Percentiles rank a stretch among this genome's conserved stretches.
phyloP scores from a whole-genome alignment of 2,329 filamentous ascomycete species.

The Penicillium paneum region DNA sequence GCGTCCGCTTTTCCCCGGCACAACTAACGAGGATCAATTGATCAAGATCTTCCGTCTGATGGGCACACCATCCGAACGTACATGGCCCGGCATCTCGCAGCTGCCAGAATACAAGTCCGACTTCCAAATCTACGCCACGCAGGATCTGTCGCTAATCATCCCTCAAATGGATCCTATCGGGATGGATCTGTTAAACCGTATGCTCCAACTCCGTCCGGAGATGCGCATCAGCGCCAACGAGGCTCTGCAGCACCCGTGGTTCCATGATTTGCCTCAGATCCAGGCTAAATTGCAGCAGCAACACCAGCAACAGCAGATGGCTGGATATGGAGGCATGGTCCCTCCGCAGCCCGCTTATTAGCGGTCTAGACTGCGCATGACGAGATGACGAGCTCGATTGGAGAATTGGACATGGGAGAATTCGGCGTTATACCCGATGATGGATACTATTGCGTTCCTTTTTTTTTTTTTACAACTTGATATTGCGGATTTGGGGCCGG shows the following conservation, averaged over 20 bases:
- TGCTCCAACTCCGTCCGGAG: slow-evolving; percentile 91
- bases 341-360: slow-evolving; percentile 38
- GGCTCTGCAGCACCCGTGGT: slow-evolving; percentile 89
- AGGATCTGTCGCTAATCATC: slow-evolving; percentile 80
- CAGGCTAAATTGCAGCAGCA: slow-evolving; percentile 50
- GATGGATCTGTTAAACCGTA: slow-evolving; percentile 79
- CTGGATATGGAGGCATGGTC: slow-evolving; percentile 41
- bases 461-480: slow-evolving; percentile 5
- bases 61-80: slow-evolving; percentile 93
- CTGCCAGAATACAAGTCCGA: slow-evolving; percentile 97
- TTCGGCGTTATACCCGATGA: slow-evolving; percentile 31
- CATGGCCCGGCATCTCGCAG: slow-evolving; percentile 91
- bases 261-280: slow-evolving; percentile 62
- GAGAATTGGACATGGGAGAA: slow-evolving; percentile 29
- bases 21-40: slow-evolving; percentile 96
- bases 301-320: slow-evolving; percentile 39
- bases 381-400: slow-evolving; percentile 28
- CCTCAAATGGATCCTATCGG: slow-evolving; percentile 86
- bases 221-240: slow-evolving; percentile 84
- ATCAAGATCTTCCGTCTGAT: slow-evolving; percentile 97
- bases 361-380: slow-evolving; percentile 18
- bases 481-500: not conserved
- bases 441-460: slow-evolving; percentile 12
- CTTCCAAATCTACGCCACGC: slow-evolving; percentile 90
- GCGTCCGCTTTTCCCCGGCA: slow-evolving; percentile 90